Conservation (phyloP, 208 protist species). For the Acanthamoeba royreba region DNA sequence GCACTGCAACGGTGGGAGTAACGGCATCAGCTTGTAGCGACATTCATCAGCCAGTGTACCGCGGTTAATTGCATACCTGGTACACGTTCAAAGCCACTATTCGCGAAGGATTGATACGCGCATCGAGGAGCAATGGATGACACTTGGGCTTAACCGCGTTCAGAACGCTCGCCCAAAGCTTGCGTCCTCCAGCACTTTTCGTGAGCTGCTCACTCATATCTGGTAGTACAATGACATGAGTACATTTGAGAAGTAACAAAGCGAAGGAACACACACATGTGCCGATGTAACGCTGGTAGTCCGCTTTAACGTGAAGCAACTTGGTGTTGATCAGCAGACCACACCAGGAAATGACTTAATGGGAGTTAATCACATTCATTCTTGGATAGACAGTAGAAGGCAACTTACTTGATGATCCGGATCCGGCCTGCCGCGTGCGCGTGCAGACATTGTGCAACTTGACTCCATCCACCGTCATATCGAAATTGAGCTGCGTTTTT, state of each 20-base stretch:
- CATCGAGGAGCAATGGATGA: slow-evolving; percentile 34
- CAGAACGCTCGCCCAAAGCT: not conserved
- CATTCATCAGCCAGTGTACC: not conserved
- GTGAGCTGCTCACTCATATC: slow-evolving; percentile 32
- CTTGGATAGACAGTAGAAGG: too few species aligned
- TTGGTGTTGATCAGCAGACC: slow-evolving; percentile 40
- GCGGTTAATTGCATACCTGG: too few species aligned
- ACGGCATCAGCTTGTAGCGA: not conserved
- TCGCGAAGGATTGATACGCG: not conserved
- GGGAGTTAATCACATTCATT: too few species aligned
- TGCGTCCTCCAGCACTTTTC: not conserved
- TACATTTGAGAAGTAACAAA: too few species aligned
- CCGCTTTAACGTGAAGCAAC: not conserved
- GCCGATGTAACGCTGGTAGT: slow-evolving; percentile 29
- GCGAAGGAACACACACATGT: not conserved
- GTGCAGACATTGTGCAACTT: not conserved
- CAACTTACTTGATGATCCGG: too few species aligned
- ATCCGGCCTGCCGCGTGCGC: too few species aligned
- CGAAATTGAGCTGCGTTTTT: slow-evolving; percentile 39
- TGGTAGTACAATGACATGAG: too few species aligned
- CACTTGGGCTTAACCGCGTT: slow-evolving; percentile 24
- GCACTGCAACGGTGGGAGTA: not conserved
- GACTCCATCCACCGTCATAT: not conserved
- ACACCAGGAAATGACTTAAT: slow-evolving; percentile 21
- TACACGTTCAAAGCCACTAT: slow-evolving; percentile 23